Evolutionary conservation across 768 basidiomycete genomes (phyloP).

Genomic region (Tephrocybe rancida): DNA sequence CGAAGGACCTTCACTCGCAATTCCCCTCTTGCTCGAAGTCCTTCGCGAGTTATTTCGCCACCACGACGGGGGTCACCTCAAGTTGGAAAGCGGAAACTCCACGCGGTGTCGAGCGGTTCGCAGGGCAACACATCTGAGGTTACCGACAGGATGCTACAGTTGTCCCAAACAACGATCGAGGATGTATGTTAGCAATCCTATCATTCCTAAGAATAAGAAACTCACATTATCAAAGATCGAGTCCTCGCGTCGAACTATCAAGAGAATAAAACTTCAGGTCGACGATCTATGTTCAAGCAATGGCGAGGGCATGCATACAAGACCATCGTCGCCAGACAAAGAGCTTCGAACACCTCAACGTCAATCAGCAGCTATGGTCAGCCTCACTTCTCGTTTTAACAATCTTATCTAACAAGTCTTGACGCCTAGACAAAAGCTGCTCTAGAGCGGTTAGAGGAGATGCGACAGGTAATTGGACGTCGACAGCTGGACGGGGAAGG

Average conservation of each 20-base stretch:
- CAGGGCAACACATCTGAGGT: slow-evolving; percentile 34
- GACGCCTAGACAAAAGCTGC: slow-evolving; percentile 66
- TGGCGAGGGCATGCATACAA: slow-evolving; percentile 36
- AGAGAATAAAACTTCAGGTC: slow-evolving; percentile 76
- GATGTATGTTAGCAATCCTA: slow-evolving; percentile 51
- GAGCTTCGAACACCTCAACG: slow-evolving; percentile 49
- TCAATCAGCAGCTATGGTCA: slow-evolving; percentile 43
- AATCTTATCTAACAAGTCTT: not conserved
- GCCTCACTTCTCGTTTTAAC: slow-evolving; percentile 4
- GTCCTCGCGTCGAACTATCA: slow-evolving; percentile 68
- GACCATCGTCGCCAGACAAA: slow-evolving; percentile 63
- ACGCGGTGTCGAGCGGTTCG: slow-evolving; percentile 25
- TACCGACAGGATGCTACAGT: slow-evolving; percentile 47
- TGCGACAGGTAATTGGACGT: slow-evolving; percentile 71
- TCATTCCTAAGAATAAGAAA: not conserved
- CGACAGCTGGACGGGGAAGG: slow-evolving; percentile 50
- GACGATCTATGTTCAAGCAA: slow-evolving; percentile 39
- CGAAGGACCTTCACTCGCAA: slow-evolving; percentile 46
- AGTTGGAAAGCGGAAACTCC: slow-evolving; percentile 39
- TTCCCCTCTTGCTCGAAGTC: slow-evolving; percentile 54
- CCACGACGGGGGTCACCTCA: slow-evolving; percentile 61
- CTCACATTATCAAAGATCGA: slow-evolving; percentile 54
- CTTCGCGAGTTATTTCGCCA: slow-evolving; percentile 45
- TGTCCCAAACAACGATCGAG: slow-evolving; percentile 58
- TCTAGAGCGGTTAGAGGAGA: slow-evolving; percentile 79